Evolutionary conservation across 768 basidiomycete genomes (phyloP).

Genomic region (Suillus hirtellus): DNA sequence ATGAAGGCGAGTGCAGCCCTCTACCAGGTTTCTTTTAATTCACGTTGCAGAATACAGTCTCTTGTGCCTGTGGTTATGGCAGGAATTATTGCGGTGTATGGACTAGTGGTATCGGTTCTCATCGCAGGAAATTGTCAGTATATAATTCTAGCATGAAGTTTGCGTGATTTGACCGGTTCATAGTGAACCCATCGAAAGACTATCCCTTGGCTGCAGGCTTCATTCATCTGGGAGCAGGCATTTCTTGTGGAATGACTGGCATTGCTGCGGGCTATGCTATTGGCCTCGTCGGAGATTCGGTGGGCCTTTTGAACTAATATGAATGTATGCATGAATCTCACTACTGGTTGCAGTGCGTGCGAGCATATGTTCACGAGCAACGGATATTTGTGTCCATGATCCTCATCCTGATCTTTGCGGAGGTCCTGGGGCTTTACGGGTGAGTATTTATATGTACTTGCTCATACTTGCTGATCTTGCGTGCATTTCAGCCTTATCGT

Average conservation of each 20-base stretch:
- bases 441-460: slow-evolving; percentile 35
- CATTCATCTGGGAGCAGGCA: slow-evolving; percentile 88
- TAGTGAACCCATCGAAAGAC: slow-evolving; percentile 61
- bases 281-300: slow-evolving; percentile 90
- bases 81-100: slow-evolving; percentile 97
- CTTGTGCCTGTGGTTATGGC: slow-evolving; percentile 98
- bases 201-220: slow-evolving; percentile 89
- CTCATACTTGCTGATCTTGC: slow-evolving; percentile 1
- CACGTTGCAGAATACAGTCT: slow-evolving; percentile 51
- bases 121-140: slow-evolving; percentile 69
- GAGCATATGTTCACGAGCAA: slow-evolving; percentile 88
- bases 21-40: not conserved
- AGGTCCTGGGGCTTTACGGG: slow-evolving; percentile 90
- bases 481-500: slow-evolving; percentile 64
- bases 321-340: not conserved
- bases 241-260: slow-evolving; percentile 90
- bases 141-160: not conserved
- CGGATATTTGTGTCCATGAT: slow-evolving; percentile 96
- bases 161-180: slow-evolving; percentile 19
- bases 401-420: slow-evolving; percentile 89
- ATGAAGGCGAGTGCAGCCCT: slow-evolving; percentile 73
- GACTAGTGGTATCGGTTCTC: slow-evolving; percentile 92
- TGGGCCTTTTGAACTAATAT: slow-evolving; percentile 40
- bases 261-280: slow-evolving; percentile 94
- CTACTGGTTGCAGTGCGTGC: slow-evolving; percentile 62